phyloP scores from a whole-genome alignment of 2,329 filamentous ascomycete species.

The Cladosporium velox region DNA sequence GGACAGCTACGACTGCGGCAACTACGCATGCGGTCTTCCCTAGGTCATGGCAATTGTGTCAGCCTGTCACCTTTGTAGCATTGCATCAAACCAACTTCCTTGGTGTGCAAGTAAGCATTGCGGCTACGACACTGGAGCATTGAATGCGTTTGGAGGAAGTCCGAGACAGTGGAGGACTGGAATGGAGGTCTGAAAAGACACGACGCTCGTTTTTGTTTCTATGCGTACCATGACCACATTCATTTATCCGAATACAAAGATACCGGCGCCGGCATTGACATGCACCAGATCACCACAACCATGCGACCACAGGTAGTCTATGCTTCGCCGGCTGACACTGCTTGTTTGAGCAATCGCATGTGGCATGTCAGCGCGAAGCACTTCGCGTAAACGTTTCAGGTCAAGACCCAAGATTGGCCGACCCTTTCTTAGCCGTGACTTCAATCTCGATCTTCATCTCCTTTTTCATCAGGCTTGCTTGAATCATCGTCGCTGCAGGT shows the following conservation, averaged over 20 bases:
- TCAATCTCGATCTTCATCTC: not conserved
- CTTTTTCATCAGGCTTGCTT: not conserved
- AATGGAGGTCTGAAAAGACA: not conserved
- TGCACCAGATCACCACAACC: not conserved
- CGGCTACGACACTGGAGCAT: too few species aligned
- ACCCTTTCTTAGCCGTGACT: not conserved
- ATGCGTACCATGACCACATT: not conserved
- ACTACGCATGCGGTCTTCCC: constrained; percentile 4
- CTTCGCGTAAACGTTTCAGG: too few species aligned
- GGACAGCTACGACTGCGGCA: constrained; percentile 7
- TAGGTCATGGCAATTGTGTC: not conserved
- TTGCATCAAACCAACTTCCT: not conserved
- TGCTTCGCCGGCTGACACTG: too few species aligned
- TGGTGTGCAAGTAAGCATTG: too few species aligned
- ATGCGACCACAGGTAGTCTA: too few species aligned
- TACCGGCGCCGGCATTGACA: not conserved
- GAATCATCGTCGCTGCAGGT: not conserved
- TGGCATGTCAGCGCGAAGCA: too few species aligned
- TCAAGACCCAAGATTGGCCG: not conserved
- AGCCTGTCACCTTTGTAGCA: not conserved
- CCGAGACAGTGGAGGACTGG: not conserved
- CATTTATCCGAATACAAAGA: not conserved
- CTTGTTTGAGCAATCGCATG: not conserved
- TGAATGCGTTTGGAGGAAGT: not conserved
- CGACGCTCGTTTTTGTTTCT: not conserved